These are phyloP conservation scores for Elaphomyces granulatus DNA, from an alignment of 495 filamentous ascomycete species.

Conservation along the genomic window DNA sequence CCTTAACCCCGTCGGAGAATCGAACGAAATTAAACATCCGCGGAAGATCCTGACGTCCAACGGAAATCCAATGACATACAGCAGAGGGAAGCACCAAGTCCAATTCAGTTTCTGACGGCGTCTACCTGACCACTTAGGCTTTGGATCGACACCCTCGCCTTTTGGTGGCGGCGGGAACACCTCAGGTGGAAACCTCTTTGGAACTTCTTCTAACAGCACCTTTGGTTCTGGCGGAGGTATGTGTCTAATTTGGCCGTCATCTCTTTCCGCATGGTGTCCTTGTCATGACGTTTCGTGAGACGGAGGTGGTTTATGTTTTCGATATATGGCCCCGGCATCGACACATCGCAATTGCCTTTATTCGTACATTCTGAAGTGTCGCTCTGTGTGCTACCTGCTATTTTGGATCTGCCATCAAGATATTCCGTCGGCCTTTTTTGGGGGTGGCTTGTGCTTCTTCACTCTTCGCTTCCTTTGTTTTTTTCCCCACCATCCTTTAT, in stretches of 20 bases:
- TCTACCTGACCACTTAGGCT: conserved; percentile 39
- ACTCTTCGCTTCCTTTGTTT: too few species aligned
- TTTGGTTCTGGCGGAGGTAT: conserved; percentile 46
- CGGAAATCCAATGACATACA: conserved; percentile 19
- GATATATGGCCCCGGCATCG: too few species aligned
- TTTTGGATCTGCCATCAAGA: too few species aligned
- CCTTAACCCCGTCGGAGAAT: conserved; percentile 21
- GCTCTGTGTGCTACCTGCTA: too few species aligned
- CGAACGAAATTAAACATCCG: conserved; percentile 10
- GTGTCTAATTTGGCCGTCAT: conserved; percentile 23
- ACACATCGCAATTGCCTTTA: too few species aligned
- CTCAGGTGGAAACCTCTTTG: conserved; percentile 32
- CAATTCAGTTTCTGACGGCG: conserved; percentile 30
- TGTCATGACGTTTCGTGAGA: too few species aligned
- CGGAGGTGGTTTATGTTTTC: too few species aligned
- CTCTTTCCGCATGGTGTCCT: background rate
- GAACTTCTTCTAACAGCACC: conserved; percentile 29
- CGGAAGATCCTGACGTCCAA: conserved; percentile 19
- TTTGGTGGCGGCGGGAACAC: conserved; percentile 28
- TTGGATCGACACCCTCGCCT: conserved; percentile 36
- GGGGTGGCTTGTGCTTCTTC: too few species aligned
- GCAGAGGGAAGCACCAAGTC: conserved; percentile 31
- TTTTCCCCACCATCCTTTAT: too few species aligned
- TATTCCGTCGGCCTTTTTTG: too few species aligned
- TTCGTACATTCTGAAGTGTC: too few species aligned